Conservation (phyloP, 495 filamentous ascomycete species). For the Aspergillus biplanus region DNA sequence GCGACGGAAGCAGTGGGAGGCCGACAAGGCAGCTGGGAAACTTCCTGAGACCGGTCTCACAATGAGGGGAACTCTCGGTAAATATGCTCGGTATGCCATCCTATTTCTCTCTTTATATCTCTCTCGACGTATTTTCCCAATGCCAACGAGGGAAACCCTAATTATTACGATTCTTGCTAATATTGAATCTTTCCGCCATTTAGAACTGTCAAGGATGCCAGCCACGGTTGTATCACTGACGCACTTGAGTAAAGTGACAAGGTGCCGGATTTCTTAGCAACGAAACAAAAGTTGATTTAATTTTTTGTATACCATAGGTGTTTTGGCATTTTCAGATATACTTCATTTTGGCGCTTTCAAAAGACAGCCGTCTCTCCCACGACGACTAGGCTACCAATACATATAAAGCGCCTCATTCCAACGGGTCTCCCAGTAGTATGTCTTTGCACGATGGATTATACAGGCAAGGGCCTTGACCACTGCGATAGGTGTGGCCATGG, state of each 20-base stretch:
- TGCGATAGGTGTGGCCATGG: too few relatives aligned
- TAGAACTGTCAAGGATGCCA: constrained; percentile 50
- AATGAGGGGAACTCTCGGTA: constrained; percentile 79
- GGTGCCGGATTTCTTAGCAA: neutral
- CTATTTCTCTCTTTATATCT: neutral
- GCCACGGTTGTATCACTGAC: constrained; percentile 30
- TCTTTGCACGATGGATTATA: too few relatives aligned
- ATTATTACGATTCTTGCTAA: constrained; percentile 10
- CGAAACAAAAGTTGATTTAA: neutral
- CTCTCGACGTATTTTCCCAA: neutral
- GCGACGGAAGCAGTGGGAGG: constrained; percentile 61
- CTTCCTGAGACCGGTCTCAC: constrained; percentile 31
- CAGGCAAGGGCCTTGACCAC: too few relatives aligned
- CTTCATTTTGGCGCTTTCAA: too few relatives aligned
- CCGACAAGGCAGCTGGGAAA: constrained; percentile 28
- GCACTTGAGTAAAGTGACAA: constrained; percentile 17
- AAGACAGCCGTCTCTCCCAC: too few relatives aligned
- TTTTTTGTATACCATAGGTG: neutral
- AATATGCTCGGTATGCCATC: constrained; percentile 63
- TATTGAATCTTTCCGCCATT: neutral
- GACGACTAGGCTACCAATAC: too few relatives aligned
- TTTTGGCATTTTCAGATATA: neutral
- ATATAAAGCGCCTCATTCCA: too few relatives aligned
- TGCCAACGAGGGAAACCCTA: neutral
- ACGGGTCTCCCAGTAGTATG: too few relatives aligned